Percentiles rank a stretch among this genome's conserved stretches.
Conservation (phyloP, 2,329 filamentous ascomycete genomes). For the Hypomyces rosellus region DNA sequence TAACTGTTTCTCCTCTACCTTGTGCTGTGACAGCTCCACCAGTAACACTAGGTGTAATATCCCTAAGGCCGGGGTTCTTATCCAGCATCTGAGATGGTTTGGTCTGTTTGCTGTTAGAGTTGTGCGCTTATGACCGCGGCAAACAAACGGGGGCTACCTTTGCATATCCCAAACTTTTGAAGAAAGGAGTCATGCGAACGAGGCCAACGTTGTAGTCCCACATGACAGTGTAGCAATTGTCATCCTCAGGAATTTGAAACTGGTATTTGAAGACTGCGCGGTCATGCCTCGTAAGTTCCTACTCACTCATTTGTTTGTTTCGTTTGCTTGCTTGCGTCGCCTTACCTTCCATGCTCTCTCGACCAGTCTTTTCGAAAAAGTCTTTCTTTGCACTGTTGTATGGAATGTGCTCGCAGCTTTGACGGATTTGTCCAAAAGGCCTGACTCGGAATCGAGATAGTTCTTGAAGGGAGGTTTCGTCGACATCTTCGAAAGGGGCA, state of each 20-base stretch:
- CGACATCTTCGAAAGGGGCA: constrained; percentile 62
- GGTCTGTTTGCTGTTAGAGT: constrained; percentile 50
- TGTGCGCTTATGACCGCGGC: background rate
- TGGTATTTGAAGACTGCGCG: constrained; percentile 72
- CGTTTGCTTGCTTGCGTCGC: background rate
- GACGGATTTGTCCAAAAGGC: constrained; percentile 56
- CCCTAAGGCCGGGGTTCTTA: constrained; percentile 71
- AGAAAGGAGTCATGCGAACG: constrained; percentile 89
- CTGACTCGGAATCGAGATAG: constrained; percentile 60
- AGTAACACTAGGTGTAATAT: constrained; percentile 92
- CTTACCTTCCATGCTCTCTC: constrained; percentile 82
- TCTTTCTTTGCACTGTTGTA: constrained; percentile 93
- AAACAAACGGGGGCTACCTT: constrained; percentile 56
- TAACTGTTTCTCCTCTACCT: constrained; percentile 48
- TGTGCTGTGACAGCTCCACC: constrained; percentile 86
- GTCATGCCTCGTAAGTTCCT: background rate
- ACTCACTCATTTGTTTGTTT: too few species aligned
- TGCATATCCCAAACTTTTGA: constrained; percentile 80
- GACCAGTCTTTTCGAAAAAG: constrained; percentile 77
- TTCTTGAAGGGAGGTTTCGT: constrained; percentile 48
- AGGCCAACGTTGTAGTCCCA: constrained; percentile 97
- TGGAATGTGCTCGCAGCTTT: constrained; percentile 70
- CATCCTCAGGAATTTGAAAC: constrained; percentile 64
- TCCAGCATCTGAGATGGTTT: constrained; percentile 77
- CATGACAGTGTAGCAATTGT: constrained; percentile 69